Percentiles rank a stretch among this genome's conserved stretches.
These are phyloP conservation scores for Orbilia quercus DNA, from an alignment of 2,329 filamentous ascomycete species.

Conservation along the genomic window DNA sequence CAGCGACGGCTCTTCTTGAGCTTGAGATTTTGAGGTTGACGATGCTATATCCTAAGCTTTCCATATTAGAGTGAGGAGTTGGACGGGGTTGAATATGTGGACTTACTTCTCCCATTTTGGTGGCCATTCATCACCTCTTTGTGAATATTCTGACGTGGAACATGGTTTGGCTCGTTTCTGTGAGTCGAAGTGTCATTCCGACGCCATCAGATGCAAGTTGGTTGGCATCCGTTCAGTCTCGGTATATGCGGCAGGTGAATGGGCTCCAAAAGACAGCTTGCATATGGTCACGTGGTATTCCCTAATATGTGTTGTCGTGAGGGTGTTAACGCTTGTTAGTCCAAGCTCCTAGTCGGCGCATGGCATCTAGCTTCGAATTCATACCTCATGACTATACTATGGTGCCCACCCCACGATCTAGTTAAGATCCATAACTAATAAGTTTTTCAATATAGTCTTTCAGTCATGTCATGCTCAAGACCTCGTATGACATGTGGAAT, in stretches of 20 bases:
- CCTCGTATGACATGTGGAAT: too few species aligned
- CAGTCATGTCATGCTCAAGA: too few species aligned
- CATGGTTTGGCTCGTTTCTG: conserved; percentile 15
- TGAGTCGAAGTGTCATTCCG: conserved; percentile 6
- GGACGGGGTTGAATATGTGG: not conserved
- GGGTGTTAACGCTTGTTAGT: not conserved
- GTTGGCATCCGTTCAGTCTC: not conserved
- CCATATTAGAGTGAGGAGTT: conserved; percentile 11
- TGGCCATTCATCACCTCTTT: conserved; percentile 19
- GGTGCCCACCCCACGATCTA: too few species aligned
- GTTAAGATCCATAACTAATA: too few species aligned
- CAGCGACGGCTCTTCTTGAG: conserved; percentile 29
- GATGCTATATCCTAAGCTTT: conserved; percentile 43
- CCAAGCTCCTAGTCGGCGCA: too few species aligned
- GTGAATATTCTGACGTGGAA: not conserved
- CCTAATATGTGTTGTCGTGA: not conserved
- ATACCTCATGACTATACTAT: too few species aligned
- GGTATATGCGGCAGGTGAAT: not conserved
- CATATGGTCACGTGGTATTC: conserved; percentile 19
- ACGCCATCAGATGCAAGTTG: conserved; percentile 9
- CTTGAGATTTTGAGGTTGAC: conserved; percentile 27
- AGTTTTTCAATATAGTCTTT: too few species aligned
- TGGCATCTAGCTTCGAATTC: too few species aligned
- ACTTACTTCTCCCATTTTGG: conserved; percentile 41
- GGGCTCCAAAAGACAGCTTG: conserved; percentile 32